phyloP scores from a whole-genome alignment of 805 yeast species.

The Starmerella ratchasimensis region DNA sequence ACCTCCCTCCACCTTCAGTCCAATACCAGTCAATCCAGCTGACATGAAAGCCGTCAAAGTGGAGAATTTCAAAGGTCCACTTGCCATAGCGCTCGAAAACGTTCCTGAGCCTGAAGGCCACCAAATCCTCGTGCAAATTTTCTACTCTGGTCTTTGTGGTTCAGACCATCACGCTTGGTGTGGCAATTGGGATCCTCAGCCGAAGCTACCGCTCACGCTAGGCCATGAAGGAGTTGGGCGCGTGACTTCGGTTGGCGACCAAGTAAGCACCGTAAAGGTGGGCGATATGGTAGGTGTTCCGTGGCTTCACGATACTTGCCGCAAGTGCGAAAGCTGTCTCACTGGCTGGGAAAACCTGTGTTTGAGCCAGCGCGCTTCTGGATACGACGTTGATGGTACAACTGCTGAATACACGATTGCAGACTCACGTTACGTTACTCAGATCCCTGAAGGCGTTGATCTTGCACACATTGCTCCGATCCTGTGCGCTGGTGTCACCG shows the following conservation, averaged over 20 bases:
- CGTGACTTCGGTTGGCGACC: neutral
- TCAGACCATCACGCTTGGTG: neutral
- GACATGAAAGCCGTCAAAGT: neutral
- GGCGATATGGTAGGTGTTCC: slow-evolving; percentile 6
- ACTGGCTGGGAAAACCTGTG: slow-evolving; percentile 46
- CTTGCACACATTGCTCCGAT: slow-evolving; percentile 47
- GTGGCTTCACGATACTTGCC: slow-evolving; percentile 29
- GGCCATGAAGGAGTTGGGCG: slow-evolving; percentile 9
- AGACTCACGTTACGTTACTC: slow-evolving; percentile 50
- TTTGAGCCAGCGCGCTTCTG: slow-evolving; percentile 38
- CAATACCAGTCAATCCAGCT: neutral
- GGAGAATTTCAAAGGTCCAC: neutral
- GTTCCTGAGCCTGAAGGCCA: neutral
- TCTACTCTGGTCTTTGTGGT: slow-evolving; percentile 4
- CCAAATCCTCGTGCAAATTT: slow-evolving; percentile 3
- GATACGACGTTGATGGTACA: slow-evolving; percentile 45
- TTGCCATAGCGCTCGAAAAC: neutral
- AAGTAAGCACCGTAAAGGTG: slow-evolving; percentile 1
- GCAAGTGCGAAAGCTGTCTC: slow-evolving; percentile 48
- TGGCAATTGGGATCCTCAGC: slow-evolving; percentile 4
- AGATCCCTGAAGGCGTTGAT: slow-evolving; percentile 41
- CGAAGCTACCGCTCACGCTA: neutral
- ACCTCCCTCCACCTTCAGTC: too few species aligned
- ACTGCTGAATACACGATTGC: slow-evolving; percentile 58
- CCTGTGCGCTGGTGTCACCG: slow-evolving; percentile 56